Conservation (phyloP, 441 rosid species). For the Croton setiger region DNA sequence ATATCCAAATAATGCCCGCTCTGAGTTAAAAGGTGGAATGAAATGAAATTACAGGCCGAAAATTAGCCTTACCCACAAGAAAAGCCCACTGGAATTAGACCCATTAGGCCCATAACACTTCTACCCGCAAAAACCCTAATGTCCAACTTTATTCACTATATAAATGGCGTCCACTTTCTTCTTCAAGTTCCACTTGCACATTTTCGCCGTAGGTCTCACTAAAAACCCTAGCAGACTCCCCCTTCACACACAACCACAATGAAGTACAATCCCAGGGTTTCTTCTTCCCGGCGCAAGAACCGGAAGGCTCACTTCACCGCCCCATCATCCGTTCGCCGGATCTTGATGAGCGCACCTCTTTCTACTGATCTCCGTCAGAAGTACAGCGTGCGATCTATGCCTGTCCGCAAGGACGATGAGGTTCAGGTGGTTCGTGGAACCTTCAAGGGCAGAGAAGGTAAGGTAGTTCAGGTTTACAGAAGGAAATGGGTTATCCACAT, state of each 20-base stretch:
- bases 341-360: slow-evolving; percentile 68
- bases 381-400: slow-evolving; percentile 80
- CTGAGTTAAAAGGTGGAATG: too few relatives aligned
- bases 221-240: slow-evolving; percentile 2
- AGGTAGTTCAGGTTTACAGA: slow-evolving; percentile 78
- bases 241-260: slow-evolving; percentile 25
- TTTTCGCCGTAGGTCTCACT: neutral
- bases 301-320: slow-evolving; percentile 83
- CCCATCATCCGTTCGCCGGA: slow-evolving; percentile 65
- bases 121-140: neutral
- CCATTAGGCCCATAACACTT: neutral
- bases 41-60: neutral
- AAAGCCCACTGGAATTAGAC: neutral
- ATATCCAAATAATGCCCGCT: too few relatives aligned
- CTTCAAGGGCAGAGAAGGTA: slow-evolving; percentile 78
- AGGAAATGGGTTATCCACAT: slow-evolving; percentile 89
- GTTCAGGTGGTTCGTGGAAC: slow-evolving; percentile 78
- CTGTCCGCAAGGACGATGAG: slow-evolving; percentile 80
- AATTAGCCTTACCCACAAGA: neutral
- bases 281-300: slow-evolving; percentile 79
- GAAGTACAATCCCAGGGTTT: slow-evolving; percentile 78
- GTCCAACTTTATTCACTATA: neutral
- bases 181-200: neutral
- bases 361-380: slow-evolving; percentile 69
- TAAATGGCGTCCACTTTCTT: neutral